Evolutionary conservation across 768 basidiomycete genomes (phyloP).

Genomic region (Suillus cothurnatus): DNA sequence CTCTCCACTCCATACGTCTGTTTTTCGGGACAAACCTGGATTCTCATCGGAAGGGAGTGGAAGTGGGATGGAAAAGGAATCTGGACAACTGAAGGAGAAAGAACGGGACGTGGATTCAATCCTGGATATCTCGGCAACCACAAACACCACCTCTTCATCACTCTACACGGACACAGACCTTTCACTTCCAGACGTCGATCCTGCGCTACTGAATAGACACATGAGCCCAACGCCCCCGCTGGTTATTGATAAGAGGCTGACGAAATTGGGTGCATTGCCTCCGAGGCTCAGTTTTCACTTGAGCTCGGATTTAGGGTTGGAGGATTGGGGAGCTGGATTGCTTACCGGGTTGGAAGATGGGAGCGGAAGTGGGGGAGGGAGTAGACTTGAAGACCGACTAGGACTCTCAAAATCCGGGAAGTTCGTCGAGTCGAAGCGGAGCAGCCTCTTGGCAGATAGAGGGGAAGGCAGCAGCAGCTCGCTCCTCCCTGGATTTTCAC

Average conservation of each 20-base stretch:
- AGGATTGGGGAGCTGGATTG: slow-evolving; percentile 56
- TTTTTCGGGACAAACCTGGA: slow-evolving; percentile 22
- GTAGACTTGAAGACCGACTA: background rate
- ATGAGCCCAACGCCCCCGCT: slow-evolving; percentile 33
- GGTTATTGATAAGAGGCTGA: slow-evolving; percentile 29
- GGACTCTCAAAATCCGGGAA: background rate
- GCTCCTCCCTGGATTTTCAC: background rate
- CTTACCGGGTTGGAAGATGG: slow-evolving; percentile 48
- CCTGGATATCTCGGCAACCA: slow-evolving; percentile 25
- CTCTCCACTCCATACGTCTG: slow-evolving; percentile 22
- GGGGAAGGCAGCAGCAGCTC: slow-evolving; percentile 1
- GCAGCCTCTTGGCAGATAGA: slow-evolving; percentile 13
- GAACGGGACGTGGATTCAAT: slow-evolving; percentile 23
- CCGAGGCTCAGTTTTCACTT: slow-evolving; percentile 60
- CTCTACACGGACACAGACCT: slow-evolving; percentile 12
- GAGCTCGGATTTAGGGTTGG: slow-evolving; percentile 41
- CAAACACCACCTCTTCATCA: slow-evolving; percentile 15
- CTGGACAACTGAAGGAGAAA: slow-evolving; percentile 3
- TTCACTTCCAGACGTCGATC: slow-evolving; percentile 10
- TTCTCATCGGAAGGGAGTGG: background rate
- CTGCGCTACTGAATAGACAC: slow-evolving; percentile 11
- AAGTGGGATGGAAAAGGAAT: slow-evolving; percentile 6
- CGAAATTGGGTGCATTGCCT: slow-evolving; percentile 29
- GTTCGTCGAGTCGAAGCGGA: background rate
- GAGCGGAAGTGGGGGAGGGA: slow-evolving; percentile 24